A percentile compares a stretch with the other conserved stretches of the same genome.
Conservation (phyloP, 1,284 basidiomycete genomes). For the Apiotrichum siamense region DNA sequence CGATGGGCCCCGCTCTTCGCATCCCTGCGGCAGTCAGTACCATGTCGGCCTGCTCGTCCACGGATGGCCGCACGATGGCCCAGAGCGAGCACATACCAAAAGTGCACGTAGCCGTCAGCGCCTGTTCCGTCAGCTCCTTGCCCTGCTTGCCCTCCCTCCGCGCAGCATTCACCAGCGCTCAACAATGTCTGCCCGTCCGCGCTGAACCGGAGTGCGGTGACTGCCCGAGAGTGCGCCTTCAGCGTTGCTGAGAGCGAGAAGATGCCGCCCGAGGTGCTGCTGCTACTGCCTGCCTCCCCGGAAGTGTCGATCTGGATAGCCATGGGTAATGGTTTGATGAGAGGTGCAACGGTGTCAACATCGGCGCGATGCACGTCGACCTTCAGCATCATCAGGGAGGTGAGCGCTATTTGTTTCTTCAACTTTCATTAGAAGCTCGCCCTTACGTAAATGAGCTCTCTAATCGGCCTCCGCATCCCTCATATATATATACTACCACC, state of each 20-base stretch:
- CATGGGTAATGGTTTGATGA: neutral
- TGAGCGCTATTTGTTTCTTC: no score
- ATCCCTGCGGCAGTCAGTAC: slow-evolving; percentile 24
- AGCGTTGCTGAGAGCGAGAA: slow-evolving; percentile 45
- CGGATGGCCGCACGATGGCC: no score
- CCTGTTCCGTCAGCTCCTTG: slow-evolving; percentile 16
- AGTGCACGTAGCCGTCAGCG: slow-evolving; percentile 45
- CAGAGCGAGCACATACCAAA: no score
- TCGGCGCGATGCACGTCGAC: no score
- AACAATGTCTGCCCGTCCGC: slow-evolving; percentile 48
- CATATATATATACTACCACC: slow-evolving; percentile 1
- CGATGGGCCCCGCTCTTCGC: slow-evolving; percentile 26
- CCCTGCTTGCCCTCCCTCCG: neutral
- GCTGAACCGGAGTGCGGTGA: slow-evolving; percentile 50
- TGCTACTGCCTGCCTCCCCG: neutral
- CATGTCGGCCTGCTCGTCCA: no score
- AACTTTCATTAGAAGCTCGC: no score
- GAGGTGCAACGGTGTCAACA: neutral
- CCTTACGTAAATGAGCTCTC: no score
- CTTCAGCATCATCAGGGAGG: no score
- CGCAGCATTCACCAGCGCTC: slow-evolving; percentile 38
- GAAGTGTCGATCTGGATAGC: slow-evolving; percentile 5
- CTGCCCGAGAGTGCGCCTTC: slow-evolving; percentile 45
- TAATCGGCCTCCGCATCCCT: neutral
- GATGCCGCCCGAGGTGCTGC: neutral